Conservation (phyloP, 108 stramenopile species). For the Nannochloropsis salina region DNA sequence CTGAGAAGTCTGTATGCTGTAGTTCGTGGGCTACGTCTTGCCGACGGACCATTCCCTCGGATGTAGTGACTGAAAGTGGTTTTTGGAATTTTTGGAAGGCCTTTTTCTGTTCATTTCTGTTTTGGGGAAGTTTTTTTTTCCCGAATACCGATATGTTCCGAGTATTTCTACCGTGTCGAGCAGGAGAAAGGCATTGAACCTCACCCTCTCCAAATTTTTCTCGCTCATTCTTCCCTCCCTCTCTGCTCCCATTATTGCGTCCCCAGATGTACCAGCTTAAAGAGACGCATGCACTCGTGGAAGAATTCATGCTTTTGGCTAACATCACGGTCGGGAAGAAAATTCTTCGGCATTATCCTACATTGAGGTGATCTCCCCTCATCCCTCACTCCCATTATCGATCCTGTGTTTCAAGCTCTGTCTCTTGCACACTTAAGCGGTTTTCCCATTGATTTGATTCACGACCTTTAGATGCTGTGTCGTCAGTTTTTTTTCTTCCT, state of each 20-base stretch:
- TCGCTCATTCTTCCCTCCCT: background rate
- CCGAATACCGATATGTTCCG: too few relatives aligned
- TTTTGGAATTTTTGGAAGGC: too few relatives aligned
- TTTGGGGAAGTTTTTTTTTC: too few relatives aligned
- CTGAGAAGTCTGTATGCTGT: too few relatives aligned
- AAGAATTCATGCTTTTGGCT: slow-evolving; percentile 98
- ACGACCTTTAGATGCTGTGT: background rate
- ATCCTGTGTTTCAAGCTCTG: background rate
- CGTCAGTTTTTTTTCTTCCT: background rate
- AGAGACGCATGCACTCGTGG: slow-evolving; percentile 68
- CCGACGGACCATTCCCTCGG: too few relatives aligned
- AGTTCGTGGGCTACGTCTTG: too few relatives aligned
- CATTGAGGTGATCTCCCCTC: slow-evolving; percentile 48
- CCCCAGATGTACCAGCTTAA: slow-evolving; percentile 37
- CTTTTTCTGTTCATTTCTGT: too few relatives aligned
- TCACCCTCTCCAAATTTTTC: background rate
- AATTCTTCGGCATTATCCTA: slow-evolving; percentile 79
- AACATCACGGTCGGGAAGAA: slow-evolving; percentile 95
- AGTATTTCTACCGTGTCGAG: too few relatives aligned
- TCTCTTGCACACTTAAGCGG: background rate
- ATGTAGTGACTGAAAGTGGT: too few relatives aligned
- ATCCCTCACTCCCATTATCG: background rate
- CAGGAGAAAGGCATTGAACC: too few relatives aligned
- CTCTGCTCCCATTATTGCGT: background rate
- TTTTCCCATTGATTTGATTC: background rate